Evolutionary conservation across 345 rosid genomes (phyloP).

Genomic region (Erodium maritimum): DNA sequence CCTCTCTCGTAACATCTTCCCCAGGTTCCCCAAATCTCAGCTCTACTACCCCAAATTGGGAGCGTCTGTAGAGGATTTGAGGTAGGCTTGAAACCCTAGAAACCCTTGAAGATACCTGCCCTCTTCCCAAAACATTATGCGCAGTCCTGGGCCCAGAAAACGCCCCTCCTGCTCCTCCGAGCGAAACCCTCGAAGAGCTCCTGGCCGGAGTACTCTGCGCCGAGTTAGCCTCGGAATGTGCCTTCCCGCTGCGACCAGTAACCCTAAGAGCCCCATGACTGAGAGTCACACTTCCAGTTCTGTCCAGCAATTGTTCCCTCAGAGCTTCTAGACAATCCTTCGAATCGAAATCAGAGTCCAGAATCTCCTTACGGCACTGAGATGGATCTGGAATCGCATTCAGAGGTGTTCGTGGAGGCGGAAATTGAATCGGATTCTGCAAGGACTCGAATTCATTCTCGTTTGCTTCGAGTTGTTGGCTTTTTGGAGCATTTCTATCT

Average conservation of each 20-base stretch:
- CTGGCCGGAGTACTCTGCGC: constrained; percentile 66
- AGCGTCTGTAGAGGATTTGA: too few relatives aligned
- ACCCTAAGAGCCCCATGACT: constrained; percentile 33
- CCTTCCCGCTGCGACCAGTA: constrained; percentile 32
- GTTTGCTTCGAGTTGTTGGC: constrained; percentile 25
- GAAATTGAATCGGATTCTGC: constrained; percentile 27
- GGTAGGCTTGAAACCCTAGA: too few relatives aligned
- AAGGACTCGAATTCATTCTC: constrained; percentile 53
- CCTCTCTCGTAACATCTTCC: too few relatives aligned
- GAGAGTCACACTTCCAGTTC: constrained; percentile 10
- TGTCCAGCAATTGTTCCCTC: constrained; percentile 18
- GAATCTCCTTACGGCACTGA: constrained; percentile 31
- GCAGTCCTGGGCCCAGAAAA: constrained; percentile 22
- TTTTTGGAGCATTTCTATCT: constrained; percentile 13
- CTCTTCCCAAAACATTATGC: constrained; percentile 33
- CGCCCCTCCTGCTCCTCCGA: constrained; percentile 31
- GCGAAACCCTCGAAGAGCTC: constrained; percentile 42
- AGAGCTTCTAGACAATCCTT: too few relatives aligned
- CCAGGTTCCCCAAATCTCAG: too few relatives aligned
- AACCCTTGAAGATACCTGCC: constrained; percentile 33
- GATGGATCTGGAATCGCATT: constrained; percentile 68
- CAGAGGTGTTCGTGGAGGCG: constrained; percentile 65
- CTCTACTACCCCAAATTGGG: too few relatives aligned
- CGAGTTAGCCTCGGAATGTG: constrained; percentile 53
- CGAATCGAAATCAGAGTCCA: constrained; percentile 18